phyloP scores from a whole-genome alignment of 768 basidiomycete genomes.

The Tulasnella sp. region DNA sequence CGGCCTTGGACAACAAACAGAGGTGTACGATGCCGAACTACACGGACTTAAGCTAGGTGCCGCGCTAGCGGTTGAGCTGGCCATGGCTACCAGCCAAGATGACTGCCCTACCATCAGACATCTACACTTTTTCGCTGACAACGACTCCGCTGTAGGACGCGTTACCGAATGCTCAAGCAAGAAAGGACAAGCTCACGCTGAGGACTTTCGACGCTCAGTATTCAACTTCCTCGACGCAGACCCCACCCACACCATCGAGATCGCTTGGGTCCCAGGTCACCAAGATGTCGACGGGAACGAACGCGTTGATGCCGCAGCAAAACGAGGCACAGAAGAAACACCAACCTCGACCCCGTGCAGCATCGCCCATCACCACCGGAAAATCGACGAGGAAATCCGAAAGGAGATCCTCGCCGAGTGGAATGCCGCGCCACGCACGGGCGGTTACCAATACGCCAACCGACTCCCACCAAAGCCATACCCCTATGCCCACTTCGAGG shows the following conservation, averaged over 20 bases:
- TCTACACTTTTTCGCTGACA: constrained; percentile 4
- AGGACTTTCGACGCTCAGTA: neutral
- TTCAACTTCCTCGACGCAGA: neutral
- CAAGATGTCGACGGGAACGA: constrained; percentile 11
- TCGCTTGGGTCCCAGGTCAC: constrained; percentile 10
- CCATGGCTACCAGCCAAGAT: neutral
- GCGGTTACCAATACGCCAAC: neutral
- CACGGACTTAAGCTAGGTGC: neutral
- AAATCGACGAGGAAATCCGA: neutral
- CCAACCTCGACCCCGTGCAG: neutral
- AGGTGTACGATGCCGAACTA: neutral
- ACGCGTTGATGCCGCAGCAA: neutral
- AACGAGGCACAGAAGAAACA: neutral
- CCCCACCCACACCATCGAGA: neutral
- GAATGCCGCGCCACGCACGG: neutral
- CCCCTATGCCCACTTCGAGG: neutral
- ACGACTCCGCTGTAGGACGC: neutral
- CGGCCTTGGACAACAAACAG: neutral
- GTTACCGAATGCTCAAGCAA: neutral
- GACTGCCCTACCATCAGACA: neutral
- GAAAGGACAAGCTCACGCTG: neutral
- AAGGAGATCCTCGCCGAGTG: neutral
- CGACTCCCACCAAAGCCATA: neutral
- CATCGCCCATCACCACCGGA: neutral
- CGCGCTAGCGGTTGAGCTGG: neutral